Conservation (phyloP, 495 filamentous ascomycete species). For the Penicillium herquei region DNA sequence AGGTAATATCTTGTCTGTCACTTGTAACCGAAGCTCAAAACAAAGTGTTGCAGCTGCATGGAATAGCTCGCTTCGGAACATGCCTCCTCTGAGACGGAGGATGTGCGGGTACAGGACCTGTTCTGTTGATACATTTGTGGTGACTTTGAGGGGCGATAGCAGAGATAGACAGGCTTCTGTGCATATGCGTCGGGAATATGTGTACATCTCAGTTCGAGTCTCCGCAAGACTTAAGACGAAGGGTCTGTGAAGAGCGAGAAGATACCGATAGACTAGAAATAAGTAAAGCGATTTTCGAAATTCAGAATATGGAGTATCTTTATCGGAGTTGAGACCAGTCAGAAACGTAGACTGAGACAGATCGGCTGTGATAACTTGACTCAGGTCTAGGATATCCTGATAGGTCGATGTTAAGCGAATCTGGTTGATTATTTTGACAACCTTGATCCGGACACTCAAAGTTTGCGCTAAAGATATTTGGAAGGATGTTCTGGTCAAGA, state of each 20-base stretch:
- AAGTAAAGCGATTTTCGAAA: slow-evolving; percentile 9
- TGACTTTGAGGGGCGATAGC: background rate
- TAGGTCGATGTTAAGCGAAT: background rate
- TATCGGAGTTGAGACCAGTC: background rate
- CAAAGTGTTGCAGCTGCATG: slow-evolving; percentile 11
- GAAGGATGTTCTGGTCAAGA: background rate
- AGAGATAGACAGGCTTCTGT: slow-evolving; percentile 1
- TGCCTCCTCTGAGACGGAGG: slow-evolving; percentile 2
- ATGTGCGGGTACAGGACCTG: background rate
- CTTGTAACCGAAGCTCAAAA: slow-evolving; percentile 13
- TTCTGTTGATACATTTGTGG: background rate
- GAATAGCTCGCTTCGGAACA: slow-evolving; percentile 14
- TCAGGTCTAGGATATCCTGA: slow-evolving; percentile 1
- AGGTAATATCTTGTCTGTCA: background rate
- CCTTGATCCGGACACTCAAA: background rate
- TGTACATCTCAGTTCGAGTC: background rate
- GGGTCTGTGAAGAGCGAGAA: slow-evolving; percentile 12
- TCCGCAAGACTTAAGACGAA: slow-evolving; percentile 6
- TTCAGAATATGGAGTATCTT: background rate
- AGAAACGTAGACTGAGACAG: background rate
- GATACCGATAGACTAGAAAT: slow-evolving; percentile 8
- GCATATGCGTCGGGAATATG: background rate
- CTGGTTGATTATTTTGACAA: slow-evolving; percentile 3
- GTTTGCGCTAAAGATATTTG: background rate
- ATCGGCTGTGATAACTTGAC: background rate